These are phyloP conservation scores for Boletus insuetus DNA, from an alignment of 768 basidiomycete species.

Conservation along the genomic window DNA sequence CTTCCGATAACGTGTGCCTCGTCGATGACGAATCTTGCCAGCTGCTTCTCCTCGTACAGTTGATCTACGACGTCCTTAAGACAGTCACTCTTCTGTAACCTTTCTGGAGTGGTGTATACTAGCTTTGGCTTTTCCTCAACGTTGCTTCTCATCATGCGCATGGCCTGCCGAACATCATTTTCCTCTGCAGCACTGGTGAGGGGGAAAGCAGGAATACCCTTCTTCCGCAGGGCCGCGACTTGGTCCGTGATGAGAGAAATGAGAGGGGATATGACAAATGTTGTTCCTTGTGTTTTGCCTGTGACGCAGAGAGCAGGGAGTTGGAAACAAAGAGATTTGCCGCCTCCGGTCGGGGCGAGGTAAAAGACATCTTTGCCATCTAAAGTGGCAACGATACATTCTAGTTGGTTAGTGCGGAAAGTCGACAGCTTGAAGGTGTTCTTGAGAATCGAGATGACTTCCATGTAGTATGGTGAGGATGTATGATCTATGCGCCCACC, in stretches of 20 bases:
- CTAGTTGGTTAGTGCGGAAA: constrained; percentile 84
- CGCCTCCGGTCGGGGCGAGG: constrained; percentile 94
- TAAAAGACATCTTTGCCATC: constrained; percentile 87
- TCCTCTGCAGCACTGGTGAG: constrained; percentile 57
- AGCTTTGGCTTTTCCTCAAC: constrained; percentile 52
- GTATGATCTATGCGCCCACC: constrained; percentile 30
- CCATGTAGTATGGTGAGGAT: constrained; percentile 29
- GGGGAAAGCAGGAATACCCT: constrained; percentile 65
- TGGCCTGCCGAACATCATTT: constrained; percentile 38
- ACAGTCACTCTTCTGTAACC: constrained; percentile 60
- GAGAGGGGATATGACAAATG: constrained; percentile 88
- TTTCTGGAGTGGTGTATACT: constrained; percentile 92
- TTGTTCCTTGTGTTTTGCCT: constrained; percentile 76
- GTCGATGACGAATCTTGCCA: constrained; percentile 93
- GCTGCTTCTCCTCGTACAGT: constrained; percentile 52
- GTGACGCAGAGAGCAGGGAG: constrained; percentile 80
- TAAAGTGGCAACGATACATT: constrained; percentile 79
- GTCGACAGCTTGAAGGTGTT: constrained; percentile 54
- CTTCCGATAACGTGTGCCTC: constrained; percentile 94
- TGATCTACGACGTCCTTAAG: constrained; percentile 53
- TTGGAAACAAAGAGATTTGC: constrained; percentile 86
- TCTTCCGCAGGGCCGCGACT: constrained; percentile 60
- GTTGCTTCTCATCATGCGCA: constrained; percentile 42
- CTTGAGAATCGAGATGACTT: constrained; percentile 32
- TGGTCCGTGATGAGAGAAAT: constrained; percentile 90